phyloP scores from a whole-genome alignment of 768 basidiomycete genomes.

The Tulasnella sp. region DNA sequence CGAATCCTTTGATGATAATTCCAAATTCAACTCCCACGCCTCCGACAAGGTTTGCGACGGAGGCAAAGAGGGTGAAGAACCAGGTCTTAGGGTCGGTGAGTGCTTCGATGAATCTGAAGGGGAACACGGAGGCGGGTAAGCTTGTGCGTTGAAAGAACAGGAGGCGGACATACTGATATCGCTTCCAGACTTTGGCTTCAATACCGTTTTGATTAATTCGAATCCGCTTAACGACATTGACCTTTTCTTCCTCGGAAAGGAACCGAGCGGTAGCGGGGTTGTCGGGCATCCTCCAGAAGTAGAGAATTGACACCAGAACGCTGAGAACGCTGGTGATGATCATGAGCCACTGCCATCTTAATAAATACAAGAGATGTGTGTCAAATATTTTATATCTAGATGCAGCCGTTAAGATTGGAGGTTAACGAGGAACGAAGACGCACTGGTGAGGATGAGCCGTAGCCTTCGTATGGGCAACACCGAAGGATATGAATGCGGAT shows the following conservation, averaged over 20 bases:
- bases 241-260: conserved; percentile 53
- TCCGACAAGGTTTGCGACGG: conserved; percentile 21
- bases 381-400: no score
- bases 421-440: no score
- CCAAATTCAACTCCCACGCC: conserved; percentile 23
- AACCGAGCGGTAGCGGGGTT: conserved; percentile 72
- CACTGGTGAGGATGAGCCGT: conserved; percentile 10
- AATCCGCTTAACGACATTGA: conserved; percentile 52
- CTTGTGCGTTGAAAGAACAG: background rate
- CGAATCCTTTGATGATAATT: conserved; percentile 22
- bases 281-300: conserved; percentile 51
- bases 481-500: conserved; percentile 20
- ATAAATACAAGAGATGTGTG: no score
- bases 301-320: conserved; percentile 23
- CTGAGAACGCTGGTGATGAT: conserved; percentile 23
- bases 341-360: conserved; percentile 27
- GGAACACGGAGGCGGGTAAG: no score
- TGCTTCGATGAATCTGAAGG: conserved; percentile 22
- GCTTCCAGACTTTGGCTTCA: conserved; percentile 73
- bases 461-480: conserved; percentile 15
- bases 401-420: no score
- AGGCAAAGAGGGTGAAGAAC: conserved; percentile 21
- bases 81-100: conserved; percentile 22
- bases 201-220: conserved; percentile 74
- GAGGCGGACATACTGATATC: conserved; percentile 47